Conservation (phyloP, 2,329 filamentous ascomycete genomes). For the Stagonosporopsis cucurbitacearum region DNA sequence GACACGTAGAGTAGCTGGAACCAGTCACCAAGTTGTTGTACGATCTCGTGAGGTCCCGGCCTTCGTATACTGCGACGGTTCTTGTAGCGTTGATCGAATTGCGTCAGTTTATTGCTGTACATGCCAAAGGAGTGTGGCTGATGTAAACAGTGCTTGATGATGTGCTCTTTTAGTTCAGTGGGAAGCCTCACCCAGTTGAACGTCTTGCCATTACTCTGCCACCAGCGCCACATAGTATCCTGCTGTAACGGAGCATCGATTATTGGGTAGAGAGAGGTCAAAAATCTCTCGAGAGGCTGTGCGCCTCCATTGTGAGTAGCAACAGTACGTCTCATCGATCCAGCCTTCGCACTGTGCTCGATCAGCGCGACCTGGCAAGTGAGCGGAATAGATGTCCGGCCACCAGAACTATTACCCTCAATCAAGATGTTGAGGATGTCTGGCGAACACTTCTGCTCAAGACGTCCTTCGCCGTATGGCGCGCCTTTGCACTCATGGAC, state of each 20-base stretch:
- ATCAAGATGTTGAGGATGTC: neutral
- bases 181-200: slow-evolving; percentile 38
- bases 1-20: slow-evolving; percentile 27
- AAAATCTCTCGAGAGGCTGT: slow-evolving; percentile 5
- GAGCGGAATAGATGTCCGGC: neutral
- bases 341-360: neutral
- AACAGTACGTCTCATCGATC: neutral
- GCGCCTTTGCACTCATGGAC: neutral
- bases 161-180: slow-evolving; percentile 35
- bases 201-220: slow-evolving; percentile 28
- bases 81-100: neutral
- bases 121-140: neutral
- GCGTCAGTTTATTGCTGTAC: neutral
- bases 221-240: slow-evolving; percentile 26
- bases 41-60: slow-evolving; percentile 24
- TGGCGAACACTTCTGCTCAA: neutral
- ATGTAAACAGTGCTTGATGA: slow-evolving; percentile 31
- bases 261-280: slow-evolving; percentile 13
- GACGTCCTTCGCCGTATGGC: too few relatives aligned
- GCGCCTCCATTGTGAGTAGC: neutral
- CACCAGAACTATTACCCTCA: neutral
- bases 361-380: neutral
- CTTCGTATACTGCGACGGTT: neutral
- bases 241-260: neutral
- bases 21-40: slow-evolving; percentile 27